These are phyloP conservation scores for Trichoderma hamatum DNA, from an alignment of 2,329 filamentous ascomycete genomes.

Conservation along the genomic window DNA sequence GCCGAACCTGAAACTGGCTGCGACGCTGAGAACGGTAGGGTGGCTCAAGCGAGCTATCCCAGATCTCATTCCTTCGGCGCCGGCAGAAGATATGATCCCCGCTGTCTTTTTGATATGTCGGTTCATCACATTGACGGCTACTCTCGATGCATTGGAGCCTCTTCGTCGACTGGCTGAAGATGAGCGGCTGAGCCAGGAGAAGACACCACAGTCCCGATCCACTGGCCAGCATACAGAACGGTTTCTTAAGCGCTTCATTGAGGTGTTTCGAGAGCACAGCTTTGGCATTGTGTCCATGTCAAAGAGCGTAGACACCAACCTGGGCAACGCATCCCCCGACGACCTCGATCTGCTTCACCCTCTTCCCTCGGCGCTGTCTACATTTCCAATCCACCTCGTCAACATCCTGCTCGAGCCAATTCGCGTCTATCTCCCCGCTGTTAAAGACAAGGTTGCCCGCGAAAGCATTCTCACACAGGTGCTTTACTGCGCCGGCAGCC, in stretches of 20 bases:
- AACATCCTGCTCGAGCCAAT: constrained; percentile 79
- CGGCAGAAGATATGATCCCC: constrained; percentile 69
- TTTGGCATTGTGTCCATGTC: constrained; percentile 96
- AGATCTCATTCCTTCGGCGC: constrained; percentile 57
- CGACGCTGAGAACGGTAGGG: constrained; percentile 85
- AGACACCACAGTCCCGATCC: constrained; percentile 54
- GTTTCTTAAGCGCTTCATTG: constrained; percentile 92
- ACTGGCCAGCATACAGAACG: constrained; percentile 90
- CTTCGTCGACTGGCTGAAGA: constrained; percentile 88
- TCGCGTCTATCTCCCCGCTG: constrained; percentile 74
- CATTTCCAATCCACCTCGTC: constrained; percentile 82
- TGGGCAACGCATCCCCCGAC: constrained; percentile 31
- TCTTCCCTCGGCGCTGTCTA: constrained; percentile 75
- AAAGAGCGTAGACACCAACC: constrained; percentile 69
- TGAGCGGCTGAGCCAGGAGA: constrained; percentile 60
- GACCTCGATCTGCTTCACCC: constrained; percentile 51
- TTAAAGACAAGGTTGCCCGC: constrained; percentile 76
- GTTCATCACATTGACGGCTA: constrained; percentile 75
- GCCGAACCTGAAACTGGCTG: constrained; percentile 82
- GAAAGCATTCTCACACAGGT: constrained; percentile 93
- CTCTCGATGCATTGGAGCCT: constrained; percentile 81
- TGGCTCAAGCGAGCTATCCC: constrained; percentile 88
- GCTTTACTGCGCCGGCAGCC: constrained; percentile 86
- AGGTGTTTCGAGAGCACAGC: constrained; percentile 96
- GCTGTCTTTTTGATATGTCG: constrained; percentile 87